Evolutionary conservation across 495 filamentous ascomycete genomes (phyloP), one percentile per base, ranked within the genome.

Genomic region (Lepraria neglecta): DNA sequence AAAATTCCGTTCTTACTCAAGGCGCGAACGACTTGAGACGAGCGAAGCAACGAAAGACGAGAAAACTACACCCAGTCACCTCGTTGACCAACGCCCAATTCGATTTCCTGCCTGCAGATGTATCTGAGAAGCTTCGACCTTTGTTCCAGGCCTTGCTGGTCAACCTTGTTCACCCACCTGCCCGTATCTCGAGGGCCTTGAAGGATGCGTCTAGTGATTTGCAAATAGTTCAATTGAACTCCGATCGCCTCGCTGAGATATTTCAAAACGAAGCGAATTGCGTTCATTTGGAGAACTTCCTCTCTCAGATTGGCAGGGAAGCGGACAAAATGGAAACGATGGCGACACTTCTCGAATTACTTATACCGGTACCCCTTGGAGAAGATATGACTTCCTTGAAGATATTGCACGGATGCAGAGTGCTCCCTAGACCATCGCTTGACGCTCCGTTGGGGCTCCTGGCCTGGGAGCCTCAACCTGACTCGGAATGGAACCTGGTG

Each of bases 391-490:
- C 17, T 4, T 35, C 51, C 42, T 31, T 66, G 3, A n/a, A 55
- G 45, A 50, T 67, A 7, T 50, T 74, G 5, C 51, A 65, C 19
- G 67, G 66, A 7, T 73, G 67, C 50, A 61, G 64, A 24, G 62
- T 74, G 50, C 14, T 76, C 15, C 74, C 70, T 15, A 66, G 72
- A 24, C 61, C 61, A 4, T 2, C 4, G 10, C 64, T 65, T 24
- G 59, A 71, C 43, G 58, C 62, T 38, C 68, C 60, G 10, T 54
- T 75, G 1, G 72, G 65, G n/a, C 66, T 54, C 3, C 27, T 76
- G 10, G 24, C 11, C 4, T 64, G 50, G 43, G 31, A 57, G 24
- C 6, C 14, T 54, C 15, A 27, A 30, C 7, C 27, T 12, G 19
- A 54, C 4, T 40, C 56, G 0, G 3, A 28, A 21, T 56, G 45